A percentile compares a stretch with the other conserved stretches of the same genome.
These are phyloP conservation scores for Cryptococcus deneoformans DNA, from an alignment of 1,284 basidiomycete genomes.

Conservation along the genomic window DNA sequence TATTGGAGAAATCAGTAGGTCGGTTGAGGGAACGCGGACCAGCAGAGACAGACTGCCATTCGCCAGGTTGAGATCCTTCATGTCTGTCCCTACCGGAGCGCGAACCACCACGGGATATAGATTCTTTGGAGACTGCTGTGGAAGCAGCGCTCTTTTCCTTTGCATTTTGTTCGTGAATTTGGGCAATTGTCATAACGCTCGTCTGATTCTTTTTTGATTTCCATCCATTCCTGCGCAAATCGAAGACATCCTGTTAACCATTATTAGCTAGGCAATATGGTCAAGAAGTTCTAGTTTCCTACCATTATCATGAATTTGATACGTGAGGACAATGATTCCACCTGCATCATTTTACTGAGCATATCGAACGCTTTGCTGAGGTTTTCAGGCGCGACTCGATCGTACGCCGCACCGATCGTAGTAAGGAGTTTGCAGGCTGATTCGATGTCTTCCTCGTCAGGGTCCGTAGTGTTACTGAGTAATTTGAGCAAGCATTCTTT, in stretches of 20 bases:
- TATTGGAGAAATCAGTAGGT: constrained; percentile 50
- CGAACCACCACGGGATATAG: constrained; percentile 76
- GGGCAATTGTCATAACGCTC: constrained; percentile 84
- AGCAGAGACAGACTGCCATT: constrained; percentile 78
- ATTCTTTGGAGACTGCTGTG: constrained; percentile 50
- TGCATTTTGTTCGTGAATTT: constrained; percentile 77
- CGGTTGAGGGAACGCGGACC: constrained; percentile 63
- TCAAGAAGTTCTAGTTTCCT: constrained; percentile 22
- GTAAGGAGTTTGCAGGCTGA: constrained; percentile 88
- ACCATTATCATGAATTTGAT: constrained; percentile 96
- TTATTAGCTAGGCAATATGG: constrained; percentile 15
- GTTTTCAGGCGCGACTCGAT: constrained; percentile 66
- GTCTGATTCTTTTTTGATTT: constrained; percentile 67
- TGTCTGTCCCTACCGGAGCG: constrained; percentile 74
- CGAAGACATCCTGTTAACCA: constrained; percentile 70
- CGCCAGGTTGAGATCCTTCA: constrained; percentile 61
- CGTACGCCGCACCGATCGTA: constrained; percentile 81
- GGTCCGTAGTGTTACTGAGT: constrained; percentile 84
- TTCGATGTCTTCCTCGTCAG: constrained; percentile 97
- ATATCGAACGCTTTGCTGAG: constrained; percentile 92
- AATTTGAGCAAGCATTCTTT: constrained; percentile 95
- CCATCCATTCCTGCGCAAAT: constrained; percentile 84
- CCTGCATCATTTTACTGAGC: constrained; percentile 77
- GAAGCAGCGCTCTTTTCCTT: constrained; percentile 67
- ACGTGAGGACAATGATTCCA: constrained; percentile 71